A percentile compares a stretch with the other conserved stretches of the same genome.
These are phyloP conservation scores for Phaeosphaeria sp. DNA, from an alignment of 2,329 filamentous ascomycete genomes.

Conservation along the genomic window DNA sequence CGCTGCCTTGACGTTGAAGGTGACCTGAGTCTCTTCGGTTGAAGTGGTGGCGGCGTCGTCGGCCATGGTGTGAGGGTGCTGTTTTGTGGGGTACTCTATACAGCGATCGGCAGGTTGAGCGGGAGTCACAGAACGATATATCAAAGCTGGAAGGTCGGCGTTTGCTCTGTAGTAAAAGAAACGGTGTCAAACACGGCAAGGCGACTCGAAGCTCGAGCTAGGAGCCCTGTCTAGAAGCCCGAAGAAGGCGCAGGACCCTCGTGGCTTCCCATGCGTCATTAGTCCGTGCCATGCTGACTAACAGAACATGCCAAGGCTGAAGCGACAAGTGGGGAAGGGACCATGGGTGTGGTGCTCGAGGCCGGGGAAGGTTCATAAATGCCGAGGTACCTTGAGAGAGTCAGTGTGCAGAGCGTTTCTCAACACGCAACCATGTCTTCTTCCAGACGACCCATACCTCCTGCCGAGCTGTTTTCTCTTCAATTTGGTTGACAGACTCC, in stretches of 20 bases:
- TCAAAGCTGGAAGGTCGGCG: neutral
- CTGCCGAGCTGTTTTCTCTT: neutral
- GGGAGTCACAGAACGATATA: neutral
- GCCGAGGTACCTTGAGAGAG: constrained; percentile 23
- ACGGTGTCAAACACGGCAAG: constrained; percentile 4
- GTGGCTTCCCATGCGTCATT: constrained; percentile 25
- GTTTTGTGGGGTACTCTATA: neutral
- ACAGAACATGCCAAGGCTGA: neutral
- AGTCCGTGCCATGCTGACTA: constrained; percentile 16
- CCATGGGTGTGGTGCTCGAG: constrained; percentile 6
- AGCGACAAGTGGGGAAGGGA: constrained; percentile 8
- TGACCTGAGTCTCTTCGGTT: constrained; percentile 76
- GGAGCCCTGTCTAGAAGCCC: constrained; percentile 33
- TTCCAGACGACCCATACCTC: neutral
- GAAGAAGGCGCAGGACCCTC: constrained; percentile 30
- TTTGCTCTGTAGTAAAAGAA: constrained; percentile 2
- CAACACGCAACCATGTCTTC: constrained; percentile 1
- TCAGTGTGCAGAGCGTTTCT: neutral
- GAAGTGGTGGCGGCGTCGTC: constrained; percentile 60
- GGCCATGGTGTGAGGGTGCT: constrained; percentile 60
- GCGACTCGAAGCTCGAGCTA: neutral
- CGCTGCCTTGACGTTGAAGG: constrained; percentile 98
- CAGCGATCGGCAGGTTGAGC: neutral
- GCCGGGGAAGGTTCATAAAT: constrained; percentile 14
- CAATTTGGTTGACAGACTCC: neutral